phyloP scores from a whole-genome alignment of 257 asterid species.

The Nicotiana paniculata region DNA sequence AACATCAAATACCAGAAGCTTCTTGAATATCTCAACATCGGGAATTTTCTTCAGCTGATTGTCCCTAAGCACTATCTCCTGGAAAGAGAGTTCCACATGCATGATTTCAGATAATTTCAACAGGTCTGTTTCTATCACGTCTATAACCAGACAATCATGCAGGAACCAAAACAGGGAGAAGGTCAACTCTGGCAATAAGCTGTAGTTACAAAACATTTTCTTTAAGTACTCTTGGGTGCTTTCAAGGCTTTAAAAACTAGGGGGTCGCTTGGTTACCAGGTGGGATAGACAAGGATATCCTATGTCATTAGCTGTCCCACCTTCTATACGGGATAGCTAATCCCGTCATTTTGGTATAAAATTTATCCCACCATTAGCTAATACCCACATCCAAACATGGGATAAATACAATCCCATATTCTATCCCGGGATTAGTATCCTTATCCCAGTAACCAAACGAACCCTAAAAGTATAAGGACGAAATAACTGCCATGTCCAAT shows the following conservation, averaged over 20 bases:
- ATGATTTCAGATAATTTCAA: slow-evolving; percentile 3
- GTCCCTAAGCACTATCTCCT: slow-evolving; percentile 93
- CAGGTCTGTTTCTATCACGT: background rate
- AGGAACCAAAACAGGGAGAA: background rate
- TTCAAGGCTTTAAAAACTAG: background rate
- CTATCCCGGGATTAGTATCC: too few species aligned
- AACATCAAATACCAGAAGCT: slow-evolving; percentile 76
- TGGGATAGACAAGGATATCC: too few species aligned
- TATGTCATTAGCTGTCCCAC: too few species aligned
- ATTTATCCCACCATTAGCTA: too few species aligned
- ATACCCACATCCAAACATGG: too few species aligned
- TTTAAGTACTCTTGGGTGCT: background rate
- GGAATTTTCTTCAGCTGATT: slow-evolving; percentile 88
- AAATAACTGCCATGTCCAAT: background rate
- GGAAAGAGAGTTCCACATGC: slow-evolving; percentile 14
- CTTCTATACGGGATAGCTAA: too few species aligned
- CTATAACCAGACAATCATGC: background rate
- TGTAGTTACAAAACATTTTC: background rate
- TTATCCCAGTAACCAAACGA: too few species aligned
- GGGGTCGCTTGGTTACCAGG: too few species aligned
- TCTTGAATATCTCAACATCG: slow-evolving; percentile 72
- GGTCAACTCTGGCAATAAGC: background rate
- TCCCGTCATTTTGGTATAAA: too few species aligned
- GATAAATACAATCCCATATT: too few species aligned
- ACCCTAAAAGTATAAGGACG: background rate